Percentiles rank a stretch among this genome's conserved stretches.
Evolutionary conservation across 2,329 filamentous ascomycete genomes (phyloP).

Genomic region (Fusarium paranaense): DNA sequence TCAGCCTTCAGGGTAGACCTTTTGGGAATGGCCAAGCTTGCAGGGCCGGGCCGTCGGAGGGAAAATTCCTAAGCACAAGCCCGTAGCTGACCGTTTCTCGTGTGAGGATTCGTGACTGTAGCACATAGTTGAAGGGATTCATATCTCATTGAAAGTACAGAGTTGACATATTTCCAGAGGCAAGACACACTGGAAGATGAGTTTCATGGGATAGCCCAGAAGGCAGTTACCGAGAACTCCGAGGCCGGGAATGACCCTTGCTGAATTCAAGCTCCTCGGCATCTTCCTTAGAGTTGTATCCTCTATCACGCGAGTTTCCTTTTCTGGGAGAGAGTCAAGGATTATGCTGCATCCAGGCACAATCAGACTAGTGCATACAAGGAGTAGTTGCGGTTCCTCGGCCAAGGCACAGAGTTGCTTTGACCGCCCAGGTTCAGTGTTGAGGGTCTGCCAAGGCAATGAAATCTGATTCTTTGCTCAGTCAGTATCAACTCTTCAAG

Average conservation of each 20-base stretch:
- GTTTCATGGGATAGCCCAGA: not conserved
- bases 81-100: not conserved
- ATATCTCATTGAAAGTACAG: no score
- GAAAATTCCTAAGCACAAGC: not conserved
- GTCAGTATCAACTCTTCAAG: not conserved
- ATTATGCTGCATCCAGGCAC: not conserved
- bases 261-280: not conserved
- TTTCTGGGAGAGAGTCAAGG: not conserved
- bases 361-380: not conserved
- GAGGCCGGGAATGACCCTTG: not conserved
- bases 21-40: not conserved
- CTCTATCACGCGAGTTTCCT: not conserved
- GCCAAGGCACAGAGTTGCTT: not conserved
- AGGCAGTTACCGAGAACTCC: not conserved
- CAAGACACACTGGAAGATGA: not conserved
- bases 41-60: not conserved
- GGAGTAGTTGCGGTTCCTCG: not conserved
- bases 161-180: not conserved
- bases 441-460: not conserved
- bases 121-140: not conserved
- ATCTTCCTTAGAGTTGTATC: not conserved
- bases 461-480: not conserved
- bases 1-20: not conserved
- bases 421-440: not conserved
- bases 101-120: not conserved